These are phyloP conservation scores for Thamnidium elegans DNA, from an alignment of 192 early-diverging fungal genomes.

Conservation along the genomic window DNA sequence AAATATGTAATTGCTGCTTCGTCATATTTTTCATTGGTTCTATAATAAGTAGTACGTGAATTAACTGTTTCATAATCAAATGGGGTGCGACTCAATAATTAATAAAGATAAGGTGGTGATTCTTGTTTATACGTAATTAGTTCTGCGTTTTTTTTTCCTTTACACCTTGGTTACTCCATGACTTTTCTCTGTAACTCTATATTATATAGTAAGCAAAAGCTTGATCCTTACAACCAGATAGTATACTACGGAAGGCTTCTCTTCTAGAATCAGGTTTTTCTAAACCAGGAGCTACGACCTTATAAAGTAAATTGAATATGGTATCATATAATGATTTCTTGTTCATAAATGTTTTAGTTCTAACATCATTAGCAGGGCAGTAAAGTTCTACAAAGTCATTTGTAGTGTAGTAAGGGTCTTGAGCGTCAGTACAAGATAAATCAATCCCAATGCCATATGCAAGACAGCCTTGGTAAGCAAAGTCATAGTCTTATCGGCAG, in stretches of 20 bases:
- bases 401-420: background rate
- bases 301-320: background rate
- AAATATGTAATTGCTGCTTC: no score
- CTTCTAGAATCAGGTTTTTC: background rate
- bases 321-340: slow-evolving; percentile 1
- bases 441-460: background rate
- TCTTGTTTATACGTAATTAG: background rate
- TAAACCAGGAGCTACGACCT: background rate
- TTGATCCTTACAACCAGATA: background rate
- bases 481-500: background rate
- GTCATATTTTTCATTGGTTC: no score
- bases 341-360: background rate
- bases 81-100: no score
- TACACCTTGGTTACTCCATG: background rate
- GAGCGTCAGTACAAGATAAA: background rate
- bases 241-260: background rate
- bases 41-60: no score
- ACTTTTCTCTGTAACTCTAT: background rate
- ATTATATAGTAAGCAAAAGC: background rate
- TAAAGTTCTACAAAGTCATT: background rate
- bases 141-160: background rate
- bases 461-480: background rate
- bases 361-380: background rate
- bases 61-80: no score
- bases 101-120: background rate